Base-by-base conservation (phyloP, 495 filamentous ascomycete species). In the Pyronema omphalodes region DNA sequence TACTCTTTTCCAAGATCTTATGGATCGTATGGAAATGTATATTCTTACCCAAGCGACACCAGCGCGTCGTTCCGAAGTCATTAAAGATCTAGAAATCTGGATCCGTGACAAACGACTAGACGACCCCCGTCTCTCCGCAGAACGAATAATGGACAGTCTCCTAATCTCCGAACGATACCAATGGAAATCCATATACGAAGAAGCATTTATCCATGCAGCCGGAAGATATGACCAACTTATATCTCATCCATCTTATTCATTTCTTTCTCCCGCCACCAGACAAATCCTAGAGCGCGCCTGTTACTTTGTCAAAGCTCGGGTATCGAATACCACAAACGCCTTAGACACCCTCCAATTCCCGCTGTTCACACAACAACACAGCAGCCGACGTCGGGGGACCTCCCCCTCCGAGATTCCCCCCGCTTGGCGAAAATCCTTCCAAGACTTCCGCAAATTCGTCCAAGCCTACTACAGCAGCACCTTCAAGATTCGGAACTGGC, bases 1-100 rank as follows among this genome's bases (percentile, higher is more conserved):
- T 9, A 43, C 35, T 37, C 14, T 41, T 9, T 37, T 52, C 9
- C 11, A 9, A 9, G 50, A 52, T 14, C 41, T 52, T 33, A 52
- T 52, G 50, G 50, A 52, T 37, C 50, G 50, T 35, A 41, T 52
- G 50, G 50, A 52, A 33, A 52, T 52, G 50, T 52, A 52, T 37
- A 33, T 52, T 6, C 50, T 52, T 14, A 37, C 35, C 50, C 14
- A 1, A 35, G 41, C 39, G n/a, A 17, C 37, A 34, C 50, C 35
- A 7, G 35, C 50, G 9, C 17, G 35, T n/a, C 50, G 50, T 3
- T 35, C 19, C 1, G 35, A 52, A 18, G 19, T 37, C 29, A n/a
- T 52, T 8, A 9, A n/a, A 18, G 50, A 52, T 14, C 9, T 52
- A 1, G 50, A 52, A 29, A 8, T 9, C n/a, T 52, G 50, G 50